phyloP scores from a whole-genome alignment of 768 basidiomycete genomes.

The Auriscalpium microsporum region DNA sequence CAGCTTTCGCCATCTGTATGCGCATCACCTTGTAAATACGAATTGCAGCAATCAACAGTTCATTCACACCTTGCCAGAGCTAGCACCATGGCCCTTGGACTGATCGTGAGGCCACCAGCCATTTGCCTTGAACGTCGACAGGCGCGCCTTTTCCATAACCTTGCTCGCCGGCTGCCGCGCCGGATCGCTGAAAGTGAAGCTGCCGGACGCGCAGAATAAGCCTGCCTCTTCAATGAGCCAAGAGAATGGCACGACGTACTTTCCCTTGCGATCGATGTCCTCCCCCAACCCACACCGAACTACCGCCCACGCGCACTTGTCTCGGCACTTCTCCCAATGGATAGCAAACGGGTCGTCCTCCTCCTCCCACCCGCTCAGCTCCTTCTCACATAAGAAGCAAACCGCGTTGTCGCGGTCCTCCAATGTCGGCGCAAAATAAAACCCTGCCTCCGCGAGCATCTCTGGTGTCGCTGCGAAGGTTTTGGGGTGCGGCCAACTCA shows the following conservation, averaged over 20 bases:
- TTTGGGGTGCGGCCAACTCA: conserved; percentile 73
- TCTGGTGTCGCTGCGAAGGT: conserved; percentile 61
- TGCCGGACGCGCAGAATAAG: conserved; percentile 18
- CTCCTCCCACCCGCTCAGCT: conserved; percentile 77
- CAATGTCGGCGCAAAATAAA: conserved; percentile 68
- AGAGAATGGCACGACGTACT: conserved; percentile 30
- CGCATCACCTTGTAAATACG: conserved; percentile 2
- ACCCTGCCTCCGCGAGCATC: conserved; percentile 81
- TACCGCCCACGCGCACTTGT: conserved; percentile 73
- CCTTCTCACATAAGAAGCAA: conserved; percentile 80
- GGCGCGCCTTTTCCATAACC: conserved; percentile 62
- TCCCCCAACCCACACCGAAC: conserved; percentile 60
- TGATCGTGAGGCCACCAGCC: conserved; percentile 65
- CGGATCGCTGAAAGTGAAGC: conserved; percentile 52
- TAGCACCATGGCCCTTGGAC: conserved; percentile 54
- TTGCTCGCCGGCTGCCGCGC: conserved; percentile 58
- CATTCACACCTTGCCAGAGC: conserved; percentile 51
- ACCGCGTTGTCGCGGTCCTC: conserved; percentile 67
- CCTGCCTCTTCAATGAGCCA: too few species aligned
- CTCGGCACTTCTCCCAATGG: conserved; percentile 62
- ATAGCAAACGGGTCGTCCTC: conserved; percentile 82
- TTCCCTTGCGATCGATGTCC: conserved; percentile 49
- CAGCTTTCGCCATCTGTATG: conserved; percentile 77
- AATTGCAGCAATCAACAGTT: not conserved
- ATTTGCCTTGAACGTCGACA: conserved; percentile 51